Conservation (phyloP, 2,329 filamentous ascomycete species). For the Fusarium bulbicola region DNA sequence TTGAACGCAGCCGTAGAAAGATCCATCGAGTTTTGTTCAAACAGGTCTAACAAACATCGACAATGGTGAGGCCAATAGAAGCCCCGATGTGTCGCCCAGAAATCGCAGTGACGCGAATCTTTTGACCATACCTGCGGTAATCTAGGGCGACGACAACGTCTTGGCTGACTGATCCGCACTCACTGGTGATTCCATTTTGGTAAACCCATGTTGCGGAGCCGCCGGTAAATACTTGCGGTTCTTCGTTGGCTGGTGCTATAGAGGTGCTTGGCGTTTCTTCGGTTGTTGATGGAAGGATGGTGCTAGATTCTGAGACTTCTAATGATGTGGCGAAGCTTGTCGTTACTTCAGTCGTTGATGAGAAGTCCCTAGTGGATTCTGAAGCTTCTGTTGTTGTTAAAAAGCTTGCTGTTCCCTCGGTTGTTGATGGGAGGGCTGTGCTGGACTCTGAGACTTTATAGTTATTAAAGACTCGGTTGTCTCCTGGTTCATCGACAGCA, state of each 20-base stretch:
- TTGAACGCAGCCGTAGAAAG: accelerated
- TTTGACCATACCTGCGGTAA: background rate
- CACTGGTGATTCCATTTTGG: accelerated
- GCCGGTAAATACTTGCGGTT: background rate
- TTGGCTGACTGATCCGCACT: background rate
- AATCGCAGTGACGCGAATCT: background rate
- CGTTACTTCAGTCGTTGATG: too few relatives aligned
- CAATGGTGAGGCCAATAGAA: background rate
- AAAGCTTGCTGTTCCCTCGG: too few relatives aligned
- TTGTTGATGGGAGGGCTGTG: too few relatives aligned
- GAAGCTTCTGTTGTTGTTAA: too few relatives aligned
- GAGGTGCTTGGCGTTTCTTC: background rate
- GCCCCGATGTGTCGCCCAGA: background rate
- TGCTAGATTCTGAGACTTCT: too few relatives aligned
- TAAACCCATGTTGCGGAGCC: background rate
- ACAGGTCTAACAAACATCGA: background rate
- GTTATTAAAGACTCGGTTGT: too few relatives aligned
- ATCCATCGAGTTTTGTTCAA: background rate
- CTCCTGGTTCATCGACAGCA: too few relatives aligned
- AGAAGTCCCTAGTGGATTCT: too few relatives aligned
- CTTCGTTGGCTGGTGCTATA: background rate
- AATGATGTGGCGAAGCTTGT: too few relatives aligned
- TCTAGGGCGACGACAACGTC: background rate
- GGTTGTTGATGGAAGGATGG: background rate
- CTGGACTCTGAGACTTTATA: too few relatives aligned